Conservation (phyloP, 2,329 filamentous ascomycete species). For the Beauveria caledonica region DNA sequence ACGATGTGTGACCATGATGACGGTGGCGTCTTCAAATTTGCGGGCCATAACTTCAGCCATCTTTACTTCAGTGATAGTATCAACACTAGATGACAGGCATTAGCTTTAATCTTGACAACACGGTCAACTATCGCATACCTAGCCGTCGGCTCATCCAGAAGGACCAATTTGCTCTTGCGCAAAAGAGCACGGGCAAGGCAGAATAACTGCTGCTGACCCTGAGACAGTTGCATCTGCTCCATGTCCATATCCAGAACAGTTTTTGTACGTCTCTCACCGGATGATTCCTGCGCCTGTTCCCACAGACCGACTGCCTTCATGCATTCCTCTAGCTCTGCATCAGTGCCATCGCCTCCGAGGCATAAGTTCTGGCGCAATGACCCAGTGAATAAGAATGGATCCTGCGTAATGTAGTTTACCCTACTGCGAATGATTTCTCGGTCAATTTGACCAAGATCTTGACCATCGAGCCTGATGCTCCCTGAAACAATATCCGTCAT, state of each 20-base stretch:
- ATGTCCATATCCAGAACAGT: constrained; percentile 2
- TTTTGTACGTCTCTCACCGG: background rate
- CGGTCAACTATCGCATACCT: constrained; percentile 5
- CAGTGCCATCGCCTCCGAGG: background rate
- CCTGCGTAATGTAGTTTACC: constrained; percentile 13
- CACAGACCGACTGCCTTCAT: constrained; percentile 4
- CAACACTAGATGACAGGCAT: constrained; percentile 6
- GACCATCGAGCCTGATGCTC: background rate
- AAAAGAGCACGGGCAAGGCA: constrained; percentile 21
- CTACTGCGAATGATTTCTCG: constrained; percentile 1
- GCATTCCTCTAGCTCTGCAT: background rate
- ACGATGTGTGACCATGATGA: constrained; percentile 10
- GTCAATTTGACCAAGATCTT: background rate
- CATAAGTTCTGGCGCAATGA: constrained; percentile 1
- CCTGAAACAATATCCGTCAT: constrained; percentile 1
- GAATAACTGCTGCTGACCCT: constrained; percentile 23
- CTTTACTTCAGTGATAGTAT: constrained; percentile 3
- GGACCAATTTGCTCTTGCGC: constrained; percentile 11
- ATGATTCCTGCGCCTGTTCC: background rate
- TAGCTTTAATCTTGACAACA: constrained; percentile 5
- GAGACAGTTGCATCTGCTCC: constrained; percentile 18
- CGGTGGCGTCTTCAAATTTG: constrained; percentile 6
- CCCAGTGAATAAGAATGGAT: constrained; percentile 10
- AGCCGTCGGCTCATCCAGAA: constrained; percentile 11
- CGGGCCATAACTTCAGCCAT: constrained; percentile 1